phyloP scores from a whole-genome alignment of 169 alveolate genomes.

The Plasmodium billcollinsi region DNA sequence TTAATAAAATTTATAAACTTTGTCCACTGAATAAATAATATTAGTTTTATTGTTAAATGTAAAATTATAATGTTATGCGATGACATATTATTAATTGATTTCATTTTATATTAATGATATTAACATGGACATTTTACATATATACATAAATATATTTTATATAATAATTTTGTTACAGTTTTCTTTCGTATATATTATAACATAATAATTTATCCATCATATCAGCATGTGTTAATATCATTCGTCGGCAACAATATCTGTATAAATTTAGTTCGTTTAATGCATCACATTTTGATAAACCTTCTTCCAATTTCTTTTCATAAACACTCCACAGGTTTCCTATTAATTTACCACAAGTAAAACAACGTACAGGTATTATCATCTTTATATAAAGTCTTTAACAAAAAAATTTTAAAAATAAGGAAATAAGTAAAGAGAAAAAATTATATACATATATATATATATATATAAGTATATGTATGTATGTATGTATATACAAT shows the following conservation, averaged over 20 bases:
- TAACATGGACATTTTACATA: neutral
- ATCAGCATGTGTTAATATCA: conserved; percentile 99
- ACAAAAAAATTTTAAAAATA: neutral
- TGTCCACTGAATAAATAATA: no score
- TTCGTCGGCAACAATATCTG: conserved; percentile 93
- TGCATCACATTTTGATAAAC: conserved; percentile 95
- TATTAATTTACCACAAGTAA: conserved; percentile 99
- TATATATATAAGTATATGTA: no score
- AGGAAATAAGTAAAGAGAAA: neutral
- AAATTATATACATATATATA: neutral
- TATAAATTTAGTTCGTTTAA: conserved; percentile 94
- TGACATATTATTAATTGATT: neutral
- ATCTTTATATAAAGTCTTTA: conserved; percentile 76
- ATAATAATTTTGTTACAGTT: neutral
- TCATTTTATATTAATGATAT: neutral
- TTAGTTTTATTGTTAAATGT: no score
- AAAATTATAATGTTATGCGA: no score
- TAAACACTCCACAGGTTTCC: conserved; percentile 98
- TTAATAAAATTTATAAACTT: no score
- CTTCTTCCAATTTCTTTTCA: conserved; percentile 92
- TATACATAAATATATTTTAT: neutral
- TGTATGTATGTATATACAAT: no score
- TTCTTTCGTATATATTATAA: conserved; percentile 91
- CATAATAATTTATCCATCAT: conserved; percentile 96
- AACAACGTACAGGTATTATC: conserved; percentile 99